Evolutionary conservation across 225 moss, liverwort and hornwort species (phyloP), one percentile per base, ranked within the genome.

Genomic region (Straminergon stramineum): DNA sequence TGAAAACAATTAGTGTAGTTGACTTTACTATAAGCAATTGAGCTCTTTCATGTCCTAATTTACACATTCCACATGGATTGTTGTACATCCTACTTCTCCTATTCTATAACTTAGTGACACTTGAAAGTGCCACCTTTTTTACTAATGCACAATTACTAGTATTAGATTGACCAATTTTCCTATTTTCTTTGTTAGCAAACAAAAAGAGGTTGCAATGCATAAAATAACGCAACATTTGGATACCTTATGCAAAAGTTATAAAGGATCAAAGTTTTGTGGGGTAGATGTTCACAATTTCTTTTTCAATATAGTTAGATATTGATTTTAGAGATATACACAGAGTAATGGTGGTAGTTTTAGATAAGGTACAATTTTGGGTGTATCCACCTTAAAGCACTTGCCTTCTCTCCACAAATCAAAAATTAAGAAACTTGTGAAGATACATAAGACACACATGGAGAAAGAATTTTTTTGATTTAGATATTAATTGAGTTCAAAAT

Each of bases 171-270:
- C 1, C 2, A 51, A 48, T 30, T 48, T 75, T 30, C 17, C 45
- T 45, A 39, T 30, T 48, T 30, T 51, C 5, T 17, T 17, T 31
- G 0, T 11, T 31, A 19, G 19, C 11, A 51, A 31, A 11, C 19
- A 4, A 51, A 51, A 2, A 0, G 6, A 51, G 3, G 7, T 1
- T 51, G 1, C 0, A 31, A 75, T 0, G 0, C 2, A 2, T 4
- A 75, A 48, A 75, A 75, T 1, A 7, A 75, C 31, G 12, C 31
- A 75, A 31, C 18, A 48, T 18, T 75, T 75, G 1, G 18, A 75
- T 75, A 48, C 0, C 0, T 1, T 2, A 1, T 30, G 2, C 18
- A 48, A 30, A 17, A 30, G 4, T 45, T 11, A 31, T 6, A 0
- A 22, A 41, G 2, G 5, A 2, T 31, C 18, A 27, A 75, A 31